Percentiles rank a stretch among this genome's conserved stretches.
Evolutionary conservation across 768 basidiomycete species (phyloP).

Genomic region (Pisolithus albus): DNA sequence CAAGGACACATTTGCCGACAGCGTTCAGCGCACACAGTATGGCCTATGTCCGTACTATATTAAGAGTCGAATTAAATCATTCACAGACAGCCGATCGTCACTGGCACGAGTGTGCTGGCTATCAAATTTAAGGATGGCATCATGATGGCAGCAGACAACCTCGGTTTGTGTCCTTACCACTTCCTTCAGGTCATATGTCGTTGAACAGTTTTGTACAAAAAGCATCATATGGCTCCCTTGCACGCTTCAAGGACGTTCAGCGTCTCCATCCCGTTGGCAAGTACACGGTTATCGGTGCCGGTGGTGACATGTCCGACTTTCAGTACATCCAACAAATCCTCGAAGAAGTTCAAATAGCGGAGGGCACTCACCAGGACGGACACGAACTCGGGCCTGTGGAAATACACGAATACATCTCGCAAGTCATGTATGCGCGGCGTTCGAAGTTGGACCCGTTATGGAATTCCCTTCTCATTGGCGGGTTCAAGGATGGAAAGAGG

Average conservation of each 20-base stretch:
- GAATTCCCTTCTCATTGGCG: constrained; percentile 92
- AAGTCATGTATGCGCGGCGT: constrained; percentile 84
- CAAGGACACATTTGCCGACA: constrained; percentile 53
- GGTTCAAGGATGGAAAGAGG: constrained; percentile 80
- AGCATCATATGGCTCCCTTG: constrained; percentile 97
- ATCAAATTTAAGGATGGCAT: constrained; percentile 94
- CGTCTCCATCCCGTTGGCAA: constrained; percentile 81
- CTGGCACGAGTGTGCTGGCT: constrained; percentile 93
- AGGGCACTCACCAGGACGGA: constrained; percentile 76
- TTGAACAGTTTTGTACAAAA: not conserved
- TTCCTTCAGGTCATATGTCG: not conserved
- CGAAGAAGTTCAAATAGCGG: constrained; percentile 69
- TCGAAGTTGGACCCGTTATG: constrained; percentile 90
- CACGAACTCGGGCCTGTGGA: constrained; percentile 80
- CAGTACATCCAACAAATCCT: constrained; percentile 83
- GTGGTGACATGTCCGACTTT: constrained; percentile 97
- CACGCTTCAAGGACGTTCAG: constrained; percentile 90
- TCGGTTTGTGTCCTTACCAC: constrained; percentile 49
- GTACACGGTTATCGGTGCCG: constrained; percentile 83
- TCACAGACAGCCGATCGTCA: constrained; percentile 84
- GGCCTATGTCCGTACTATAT: constrained; percentile 11
- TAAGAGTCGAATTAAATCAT: not conserved
- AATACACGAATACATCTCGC: constrained; percentile 87
- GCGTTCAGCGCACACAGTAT: constrained; percentile 78
- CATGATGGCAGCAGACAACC: constrained; percentile 97